These are phyloP conservation scores for Mycena leptocephala DNA, from an alignment of 768 basidiomycete species.

Conservation along the genomic window DNA sequence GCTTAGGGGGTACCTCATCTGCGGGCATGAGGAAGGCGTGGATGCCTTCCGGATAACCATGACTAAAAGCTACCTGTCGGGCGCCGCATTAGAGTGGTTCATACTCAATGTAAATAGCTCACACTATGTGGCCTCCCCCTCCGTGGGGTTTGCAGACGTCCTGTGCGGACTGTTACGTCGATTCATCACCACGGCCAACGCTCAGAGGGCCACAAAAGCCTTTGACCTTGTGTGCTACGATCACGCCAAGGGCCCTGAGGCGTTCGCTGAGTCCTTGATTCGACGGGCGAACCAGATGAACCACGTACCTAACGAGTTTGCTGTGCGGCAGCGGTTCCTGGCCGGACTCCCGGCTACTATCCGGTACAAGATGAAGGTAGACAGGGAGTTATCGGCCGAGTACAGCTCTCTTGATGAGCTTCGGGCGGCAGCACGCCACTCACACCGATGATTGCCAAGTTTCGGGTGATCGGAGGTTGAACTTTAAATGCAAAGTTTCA, in stretches of 20 bases:
- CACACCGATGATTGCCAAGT: too few species aligned
- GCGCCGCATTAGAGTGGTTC: not conserved
- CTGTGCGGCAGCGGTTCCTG: not conserved
- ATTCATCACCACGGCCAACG: not conserved
- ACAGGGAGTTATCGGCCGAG: not conserved
- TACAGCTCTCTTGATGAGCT: not conserved
- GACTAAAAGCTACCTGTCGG: not conserved
- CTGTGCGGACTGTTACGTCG: not conserved
- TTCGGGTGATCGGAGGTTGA: too few species aligned
- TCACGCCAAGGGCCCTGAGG: not conserved
- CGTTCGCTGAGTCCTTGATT: not conserved
- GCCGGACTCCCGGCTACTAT: not conserved
- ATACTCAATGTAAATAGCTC: not conserved
- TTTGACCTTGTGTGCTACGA: not conserved
- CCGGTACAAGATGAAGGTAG: not conserved
- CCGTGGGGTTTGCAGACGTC: not conserved
- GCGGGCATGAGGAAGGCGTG: not conserved
- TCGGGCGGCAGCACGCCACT: not conserved
- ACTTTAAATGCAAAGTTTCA: too few species aligned
- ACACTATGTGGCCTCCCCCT: not conserved
- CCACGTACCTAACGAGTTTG: not conserved
- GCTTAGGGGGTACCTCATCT: not conserved
- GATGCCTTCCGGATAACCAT: not conserved
- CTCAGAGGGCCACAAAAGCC: not conserved
- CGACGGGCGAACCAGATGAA: conserved; percentile 1